These are phyloP conservation scores for Nepenthes alata DNA, from an alignment of 179 eudicot genomes.

Conservation along the genomic window DNA sequence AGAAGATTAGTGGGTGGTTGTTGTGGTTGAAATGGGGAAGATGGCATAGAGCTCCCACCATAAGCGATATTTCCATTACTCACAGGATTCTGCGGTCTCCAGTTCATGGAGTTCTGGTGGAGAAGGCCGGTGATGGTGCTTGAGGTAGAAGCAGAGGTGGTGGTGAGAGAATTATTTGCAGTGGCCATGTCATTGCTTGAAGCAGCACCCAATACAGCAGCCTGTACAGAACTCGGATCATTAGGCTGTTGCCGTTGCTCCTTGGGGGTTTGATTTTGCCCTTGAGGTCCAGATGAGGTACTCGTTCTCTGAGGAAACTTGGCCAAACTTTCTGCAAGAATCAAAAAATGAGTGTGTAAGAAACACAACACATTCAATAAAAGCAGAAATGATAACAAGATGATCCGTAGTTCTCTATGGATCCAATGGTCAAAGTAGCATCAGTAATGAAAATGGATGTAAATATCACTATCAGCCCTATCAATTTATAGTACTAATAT, in stretches of 20 bases:
- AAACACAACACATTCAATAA: background rate
- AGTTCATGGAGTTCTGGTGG: slow-evolving; percentile 69
- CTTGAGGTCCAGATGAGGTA: slow-evolving; percentile 35
- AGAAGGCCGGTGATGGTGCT: slow-evolving; percentile 55
- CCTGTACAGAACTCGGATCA: slow-evolving; percentile 40
- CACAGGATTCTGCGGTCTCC: slow-evolving; percentile 44
- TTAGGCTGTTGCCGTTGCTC: slow-evolving; percentile 29
- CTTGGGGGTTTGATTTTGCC: slow-evolving; percentile 46
- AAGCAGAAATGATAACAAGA: too few relatives aligned
- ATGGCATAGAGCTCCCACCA: slow-evolving; percentile 36
- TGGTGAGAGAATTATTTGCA: slow-evolving; percentile 40
- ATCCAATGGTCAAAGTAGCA: too few relatives aligned
- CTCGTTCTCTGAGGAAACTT: slow-evolving; percentile 67
- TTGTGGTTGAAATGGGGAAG: slow-evolving; percentile 48
- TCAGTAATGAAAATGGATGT: too few relatives aligned
- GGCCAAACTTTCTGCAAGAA: slow-evolving; percentile 68
- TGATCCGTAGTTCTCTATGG: too few relatives aligned
- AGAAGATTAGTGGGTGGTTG: slow-evolving; percentile 52
- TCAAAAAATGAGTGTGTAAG: background rate
- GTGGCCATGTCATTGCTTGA: slow-evolving; percentile 40
- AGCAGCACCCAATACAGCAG: slow-evolving; percentile 32
- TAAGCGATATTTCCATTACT: slow-evolving; percentile 36
- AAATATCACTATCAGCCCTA: too few relatives aligned
- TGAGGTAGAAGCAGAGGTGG: slow-evolving; percentile 35
- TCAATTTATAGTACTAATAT: too few relatives aligned